Evolutionary conservation across 768 basidiomycete genomes (phyloP), one percentile per base, ranked within the genome.

Genomic region (Boletus huronensis): DNA sequence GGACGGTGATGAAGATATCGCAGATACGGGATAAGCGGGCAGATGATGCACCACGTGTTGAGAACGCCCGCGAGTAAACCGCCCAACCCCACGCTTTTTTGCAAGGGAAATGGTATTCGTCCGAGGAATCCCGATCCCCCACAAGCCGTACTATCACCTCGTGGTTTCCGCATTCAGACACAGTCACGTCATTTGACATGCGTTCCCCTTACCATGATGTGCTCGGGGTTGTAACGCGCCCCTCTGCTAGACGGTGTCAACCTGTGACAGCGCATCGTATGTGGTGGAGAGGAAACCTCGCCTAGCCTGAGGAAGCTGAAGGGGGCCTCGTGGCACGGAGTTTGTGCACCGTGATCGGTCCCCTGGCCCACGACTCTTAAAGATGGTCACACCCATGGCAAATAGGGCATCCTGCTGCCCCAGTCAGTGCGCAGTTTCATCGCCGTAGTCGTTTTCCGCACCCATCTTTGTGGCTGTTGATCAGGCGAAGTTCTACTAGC

Each of bases 131-230:
- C 60, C 61, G 53, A 50, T 51, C 17, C 26, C 13, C 44, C 17
- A 38, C 34, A 10, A 31, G 52, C 51, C 61, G 58, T 40, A 63
- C 57, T 55, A 58, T 58, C 53, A 29, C 57, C 61, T 63, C 53
- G 29, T 52, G 54, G 13, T 45, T 44, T 53, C 61, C 58, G 17
- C 34, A 56, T 59, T 55, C n/a, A 35, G 50, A 31, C 35, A 21
- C 54, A 39, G 45, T 43, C 47, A 54, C 39, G 57, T 62, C 50
- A 54, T 5, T 19, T 5, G 46, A 28, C 50, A 29, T 19, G 51
- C 9, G 55, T 26, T 47, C 14, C 34, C 14, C 35, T 1, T n/a
- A 17, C 17, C 36, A 38, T 14, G 16, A 17, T 6, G 3, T 29
- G 36, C 1, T 21, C 29, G 26, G 23, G 38, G 3, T 2, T 32